Percentiles rank a stretch among this genome's conserved stretches.
phyloP scores from a whole-genome alignment of 306 rosid species.

The Begonia masoniana region DNA sequence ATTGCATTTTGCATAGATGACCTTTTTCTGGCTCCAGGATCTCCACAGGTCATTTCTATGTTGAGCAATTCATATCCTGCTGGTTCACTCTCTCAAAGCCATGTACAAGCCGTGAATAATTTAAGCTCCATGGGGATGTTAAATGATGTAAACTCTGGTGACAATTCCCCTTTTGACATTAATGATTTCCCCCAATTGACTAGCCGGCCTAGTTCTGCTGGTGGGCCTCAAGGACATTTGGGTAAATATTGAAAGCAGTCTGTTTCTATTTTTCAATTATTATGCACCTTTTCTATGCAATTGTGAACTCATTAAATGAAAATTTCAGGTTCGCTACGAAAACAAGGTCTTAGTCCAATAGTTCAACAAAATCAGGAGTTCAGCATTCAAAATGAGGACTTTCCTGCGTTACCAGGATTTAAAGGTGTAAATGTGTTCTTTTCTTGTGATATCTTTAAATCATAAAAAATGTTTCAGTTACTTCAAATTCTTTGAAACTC shows the following conservation, averaged over 20 bases:
- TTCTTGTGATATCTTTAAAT: not conserved
- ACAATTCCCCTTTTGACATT: constrained; percentile 76
- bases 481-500: no score
- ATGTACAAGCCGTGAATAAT: constrained; percentile 62
- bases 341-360: constrained; percentile 92
- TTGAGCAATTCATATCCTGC: constrained; percentile 80
- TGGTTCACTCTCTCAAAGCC: constrained; percentile 78
- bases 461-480: no score
- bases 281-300: constrained; percentile 2
- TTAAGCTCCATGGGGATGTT: constrained; percentile 83
- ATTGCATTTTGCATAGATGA: constrained; percentile 11
- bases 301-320: constrained; percentile 6
- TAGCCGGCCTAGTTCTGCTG: constrained; percentile 94
- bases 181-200: constrained; percentile 88
- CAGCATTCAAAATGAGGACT: constrained; percentile 95
- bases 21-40: constrained; percentile 53
- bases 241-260: constrained; percentile 26
- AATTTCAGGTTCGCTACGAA: constrained; percentile 79
- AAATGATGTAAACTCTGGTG: constrained; percentile 78
- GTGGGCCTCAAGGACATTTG: constrained; percentile 95
- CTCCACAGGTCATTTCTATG: constrained; percentile 87
- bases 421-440: constrained; percentile 51
- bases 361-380: constrained; percentile 98
- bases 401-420: constrained; percentile 94
- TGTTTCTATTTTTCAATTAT: constrained; percentile 2